Evolutionary conservation across 306 rosid genomes (phyloP), one percentile per base, ranked within the genome.

Genomic region (Fagus crenata): DNA sequence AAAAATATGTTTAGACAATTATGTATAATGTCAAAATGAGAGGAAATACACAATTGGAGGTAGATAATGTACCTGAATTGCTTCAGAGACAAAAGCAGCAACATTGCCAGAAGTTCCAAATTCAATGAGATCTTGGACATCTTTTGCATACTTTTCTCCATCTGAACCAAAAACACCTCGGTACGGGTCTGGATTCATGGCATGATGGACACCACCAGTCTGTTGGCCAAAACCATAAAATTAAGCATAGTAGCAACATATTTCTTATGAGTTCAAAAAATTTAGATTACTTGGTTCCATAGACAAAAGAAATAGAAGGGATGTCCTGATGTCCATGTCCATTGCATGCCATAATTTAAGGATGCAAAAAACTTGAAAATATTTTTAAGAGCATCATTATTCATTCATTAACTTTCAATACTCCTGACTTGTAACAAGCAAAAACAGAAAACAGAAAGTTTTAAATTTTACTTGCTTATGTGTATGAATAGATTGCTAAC

Each of bases 141-240:
- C 99, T 77, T 86, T 88, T 71, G 95, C 96, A 81, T 95, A 95
- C 89, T 87, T 95, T 80, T 87, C 88, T 51, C 96, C 99, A 61
- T 95, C 97, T 2, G 99, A 82, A 76, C 99, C 99, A 79, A 95
- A 95, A 68, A 92, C 64, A 2, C 99, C 99, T 80, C 99, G 86
- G 18, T 95, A 95, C 35, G 99, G 99, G 78, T 92, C 97, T 54
- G 99, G 97, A 72, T 95, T 95, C 43, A 90, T 51, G 5, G 93
- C 97, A 85, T 95, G 99, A 71, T 92, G 99, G 87, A 92, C 90
- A 61, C 97, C 99, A 75, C 97, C 99, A 75, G 88, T 88, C 99
- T 95, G 86, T 75, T 75, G 33, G 31, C 14, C 51, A 69, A 8
- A 84, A 7, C 75, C 73, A 49, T 5, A 35, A 22, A 63, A 81